phyloP scores from a whole-genome alignment of 257 asterid genomes.

The Solanum etuberosum region DNA sequence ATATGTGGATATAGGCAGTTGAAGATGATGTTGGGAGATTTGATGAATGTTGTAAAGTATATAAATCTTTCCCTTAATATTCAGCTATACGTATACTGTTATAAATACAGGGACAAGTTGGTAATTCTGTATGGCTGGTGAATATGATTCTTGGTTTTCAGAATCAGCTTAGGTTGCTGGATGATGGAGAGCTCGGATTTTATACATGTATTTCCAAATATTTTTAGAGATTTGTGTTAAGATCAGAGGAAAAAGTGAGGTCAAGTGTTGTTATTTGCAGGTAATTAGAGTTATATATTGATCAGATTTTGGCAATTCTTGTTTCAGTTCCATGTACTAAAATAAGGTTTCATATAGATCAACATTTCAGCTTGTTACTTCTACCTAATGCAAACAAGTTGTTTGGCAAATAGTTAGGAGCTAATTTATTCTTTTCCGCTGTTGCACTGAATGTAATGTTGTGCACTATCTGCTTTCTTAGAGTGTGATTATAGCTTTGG shows the following conservation, averaged over 20 bases:
- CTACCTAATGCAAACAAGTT: background rate
- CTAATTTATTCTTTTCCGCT: background rate
- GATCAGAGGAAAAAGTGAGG: background rate
- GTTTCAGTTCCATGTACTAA: background rate
- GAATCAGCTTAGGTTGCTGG: background rate
- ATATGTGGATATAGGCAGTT: slow-evolving; percentile 15
- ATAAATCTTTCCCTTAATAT: background rate
- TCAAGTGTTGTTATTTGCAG: background rate
- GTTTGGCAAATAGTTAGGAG: background rate
- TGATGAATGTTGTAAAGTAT: background rate
- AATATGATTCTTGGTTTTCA: background rate
- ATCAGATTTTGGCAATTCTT: background rate
- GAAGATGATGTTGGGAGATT: background rate
- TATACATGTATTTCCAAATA: background rate
- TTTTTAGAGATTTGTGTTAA: background rate
- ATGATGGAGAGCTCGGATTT: background rate
- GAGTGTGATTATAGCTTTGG: background rate
- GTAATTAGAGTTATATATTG: background rate
- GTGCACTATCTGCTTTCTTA: background rate
- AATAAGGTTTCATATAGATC: background rate
- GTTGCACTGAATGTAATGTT: background rate
- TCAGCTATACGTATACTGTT: background rate
- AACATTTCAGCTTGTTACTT: background rate
- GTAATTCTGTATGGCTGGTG: background rate
- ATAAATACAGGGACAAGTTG: background rate